Conservation (phyloP, 441 rosid species). For the Brassica hybrid region DNA sequence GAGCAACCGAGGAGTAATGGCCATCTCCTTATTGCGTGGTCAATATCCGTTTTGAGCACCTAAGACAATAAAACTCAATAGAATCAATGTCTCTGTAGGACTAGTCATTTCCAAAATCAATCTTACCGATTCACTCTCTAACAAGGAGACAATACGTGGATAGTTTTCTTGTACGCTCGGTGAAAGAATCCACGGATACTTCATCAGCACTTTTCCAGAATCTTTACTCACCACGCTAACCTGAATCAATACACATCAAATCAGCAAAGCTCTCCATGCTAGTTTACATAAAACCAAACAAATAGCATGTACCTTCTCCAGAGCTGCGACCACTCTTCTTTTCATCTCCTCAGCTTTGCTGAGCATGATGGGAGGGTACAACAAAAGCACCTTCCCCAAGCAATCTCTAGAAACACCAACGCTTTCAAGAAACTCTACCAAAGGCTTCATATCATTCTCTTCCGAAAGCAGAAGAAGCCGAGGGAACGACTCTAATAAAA, state of each 20-base stretch:
- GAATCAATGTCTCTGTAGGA: not conserved
- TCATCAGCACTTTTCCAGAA: conserved; percentile 66
- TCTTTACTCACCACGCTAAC: conserved; percentile 52
- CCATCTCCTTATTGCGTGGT: conserved; percentile 75
- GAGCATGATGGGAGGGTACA: conserved; percentile 75
- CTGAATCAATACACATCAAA: conserved; percentile 40
- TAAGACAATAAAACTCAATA: conserved; percentile 35
- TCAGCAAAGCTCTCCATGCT: conserved; percentile 8
- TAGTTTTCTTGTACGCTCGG: conserved; percentile 68
- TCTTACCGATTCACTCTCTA: conserved; percentile 62
- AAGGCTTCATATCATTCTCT: conserved; percentile 66
- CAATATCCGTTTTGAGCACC: conserved; percentile 63
- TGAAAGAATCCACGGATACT: conserved; percentile 91
- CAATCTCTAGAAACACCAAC: conserved; percentile 57
- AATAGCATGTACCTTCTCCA: conserved; percentile 63
- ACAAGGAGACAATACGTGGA: conserved; percentile 54
- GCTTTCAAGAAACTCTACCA: conserved; percentile 58
- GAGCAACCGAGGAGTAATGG: conserved; percentile 86
- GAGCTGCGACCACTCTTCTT: conserved; percentile 48
- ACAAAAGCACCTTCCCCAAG: conserved; percentile 55
- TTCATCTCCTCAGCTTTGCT: conserved; percentile 46
- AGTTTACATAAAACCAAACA: conserved; percentile 13
- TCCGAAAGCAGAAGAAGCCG: conserved; percentile 65
- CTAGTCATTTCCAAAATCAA: not conserved
- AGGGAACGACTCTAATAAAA: conserved; percentile 83